Conservation (phyloP, 768 basidiomycete genomes). For the Kwoniella heveanensis region DNA sequence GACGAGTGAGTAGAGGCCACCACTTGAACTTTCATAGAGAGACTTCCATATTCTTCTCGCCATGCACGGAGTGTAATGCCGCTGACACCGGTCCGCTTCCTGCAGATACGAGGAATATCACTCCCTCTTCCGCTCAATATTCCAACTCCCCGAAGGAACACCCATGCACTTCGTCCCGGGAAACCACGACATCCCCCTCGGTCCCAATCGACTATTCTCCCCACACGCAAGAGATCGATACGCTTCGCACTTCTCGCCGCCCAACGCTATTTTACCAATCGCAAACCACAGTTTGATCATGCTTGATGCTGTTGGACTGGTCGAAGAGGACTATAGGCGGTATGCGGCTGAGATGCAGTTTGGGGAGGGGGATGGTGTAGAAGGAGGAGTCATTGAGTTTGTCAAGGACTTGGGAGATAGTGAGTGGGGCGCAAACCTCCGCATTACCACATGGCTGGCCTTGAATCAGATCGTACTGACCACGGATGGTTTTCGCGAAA, state of each 20-base stretch:
- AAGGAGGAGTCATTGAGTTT: constrained; percentile 56
- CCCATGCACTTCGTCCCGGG: constrained; percentile 78
- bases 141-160: constrained; percentile 60
- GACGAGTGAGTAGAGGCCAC: constrained; percentile 64
- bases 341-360: constrained; percentile 56
- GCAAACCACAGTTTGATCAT: constrained; percentile 60
- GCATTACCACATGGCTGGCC: too few species aligned
- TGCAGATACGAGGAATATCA: constrained; percentile 76
- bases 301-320: constrained; percentile 51
- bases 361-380: constrained; percentile 58
- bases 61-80: too few species aligned
- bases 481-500: constrained; percentile 4
- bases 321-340: constrained; percentile 55
- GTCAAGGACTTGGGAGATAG: constrained; percentile 52
- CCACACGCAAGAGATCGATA: constrained; percentile 65
- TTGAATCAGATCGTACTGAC: too few species aligned
- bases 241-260: constrained; percentile 71
- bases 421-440: too few species aligned
- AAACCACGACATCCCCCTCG: constrained; percentile 80
- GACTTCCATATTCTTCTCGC: too few species aligned
- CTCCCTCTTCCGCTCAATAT: constrained; percentile 70
- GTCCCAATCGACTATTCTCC: constrained; percentile 60
- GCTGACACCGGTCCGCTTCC: background rate
- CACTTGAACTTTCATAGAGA: too few species aligned
- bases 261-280: constrained; percentile 64